Evolutionary conservation across 495 filamentous ascomycete genomes (phyloP).

Genomic region (Daldinia vernicosa): DNA sequence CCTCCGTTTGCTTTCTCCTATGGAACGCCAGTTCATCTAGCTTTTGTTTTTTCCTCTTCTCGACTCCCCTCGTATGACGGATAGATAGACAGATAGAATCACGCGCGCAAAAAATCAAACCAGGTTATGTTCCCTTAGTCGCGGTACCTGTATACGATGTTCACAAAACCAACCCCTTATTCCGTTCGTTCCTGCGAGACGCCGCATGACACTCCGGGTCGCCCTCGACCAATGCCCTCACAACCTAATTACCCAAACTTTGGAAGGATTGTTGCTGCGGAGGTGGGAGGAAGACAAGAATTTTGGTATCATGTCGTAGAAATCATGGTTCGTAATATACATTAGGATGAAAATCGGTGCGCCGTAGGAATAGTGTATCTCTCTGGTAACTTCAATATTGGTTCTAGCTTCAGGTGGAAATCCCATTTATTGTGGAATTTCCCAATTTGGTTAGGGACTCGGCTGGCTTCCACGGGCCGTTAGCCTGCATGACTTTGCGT

Average conservation of each 20-base stretch:
- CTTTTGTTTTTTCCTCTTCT: constrained; percentile 20
- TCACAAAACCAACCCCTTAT: constrained; percentile 11
- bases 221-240: constrained; percentile 26
- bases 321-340: constrained; percentile 46
- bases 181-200: constrained; percentile 38
- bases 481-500: constrained; percentile 34
- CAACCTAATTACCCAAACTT: constrained; percentile 17
- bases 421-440: constrained; percentile 31
- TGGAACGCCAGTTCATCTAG: constrained; percentile 22
- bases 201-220: constrained; percentile 33
- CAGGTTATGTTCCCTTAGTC: constrained; percentile 21
- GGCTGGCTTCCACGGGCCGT: constrained; percentile 39
- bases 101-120: constrained; percentile 19
- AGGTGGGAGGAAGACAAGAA: constrained; percentile 10
- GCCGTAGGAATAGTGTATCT: background rate
- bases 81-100: constrained; percentile 4
- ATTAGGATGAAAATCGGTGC: constrained; percentile 23
- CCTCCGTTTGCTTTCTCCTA: constrained; percentile 10
- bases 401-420: constrained; percentile 6
- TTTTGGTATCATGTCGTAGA: constrained; percentile 40
- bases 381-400: constrained; percentile 7
- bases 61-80: background rate
- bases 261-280: constrained; percentile 21
- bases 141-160: constrained; percentile 10
- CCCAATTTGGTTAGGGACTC: constrained; percentile 36